Percentiles rank a stretch among this genome's conserved stretches.
Conservation (phyloP, 208 protist species). For the Strigomonas oncopelti region DNA sequence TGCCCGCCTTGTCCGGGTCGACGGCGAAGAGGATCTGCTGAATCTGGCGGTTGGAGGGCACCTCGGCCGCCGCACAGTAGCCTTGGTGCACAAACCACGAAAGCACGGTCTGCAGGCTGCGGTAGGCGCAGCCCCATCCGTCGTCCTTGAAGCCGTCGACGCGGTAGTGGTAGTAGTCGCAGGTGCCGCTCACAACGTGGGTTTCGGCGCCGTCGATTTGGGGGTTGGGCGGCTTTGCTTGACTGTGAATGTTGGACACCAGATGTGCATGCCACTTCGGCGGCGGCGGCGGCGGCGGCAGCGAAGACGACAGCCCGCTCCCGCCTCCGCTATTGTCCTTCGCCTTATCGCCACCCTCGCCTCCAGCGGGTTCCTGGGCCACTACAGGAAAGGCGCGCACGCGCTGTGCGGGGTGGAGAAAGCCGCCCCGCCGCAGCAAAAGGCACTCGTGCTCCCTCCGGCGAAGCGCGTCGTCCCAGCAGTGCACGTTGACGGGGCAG, state of each 20-base stretch:
- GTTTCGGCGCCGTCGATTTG: slow-evolving; percentile 36
- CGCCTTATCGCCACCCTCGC: slow-evolving; percentile 26
- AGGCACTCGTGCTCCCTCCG: slow-evolving; percentile 46
- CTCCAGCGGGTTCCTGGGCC: too few relatives aligned
- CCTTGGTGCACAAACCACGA: slow-evolving; percentile 80
- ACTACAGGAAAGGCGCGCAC: neutral
- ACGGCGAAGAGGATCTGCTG: slow-evolving; percentile 80
- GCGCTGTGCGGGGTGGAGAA: slow-evolving; percentile 25
- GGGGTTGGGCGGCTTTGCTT: neutral
- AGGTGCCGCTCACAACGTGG: slow-evolving; percentile 64
- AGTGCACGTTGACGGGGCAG: slow-evolving; percentile 70
- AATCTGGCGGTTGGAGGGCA: slow-evolving; percentile 76
- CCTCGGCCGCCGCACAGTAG: slow-evolving; percentile 24
- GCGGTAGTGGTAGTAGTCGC: slow-evolving; percentile 95
- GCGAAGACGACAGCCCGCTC: too few relatives aligned
- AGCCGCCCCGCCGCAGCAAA: slow-evolving; percentile 33
- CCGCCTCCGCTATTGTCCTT: slow-evolving; percentile 10
- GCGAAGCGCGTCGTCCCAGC: slow-evolving; percentile 24
- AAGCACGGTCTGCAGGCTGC: slow-evolving; percentile 85
- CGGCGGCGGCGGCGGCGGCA: neutral
- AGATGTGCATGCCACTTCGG: slow-evolving; percentile 30
- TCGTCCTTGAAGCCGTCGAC: slow-evolving; percentile 91
- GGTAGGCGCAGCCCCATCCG: slow-evolving; percentile 95
- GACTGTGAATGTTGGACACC: slow-evolving; percentile 38
- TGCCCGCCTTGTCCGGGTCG: slow-evolving; percentile 77